Evolutionary conservation across 768 basidiomycete species (phyloP).

Genomic region (Nidularia sp.): DNA sequence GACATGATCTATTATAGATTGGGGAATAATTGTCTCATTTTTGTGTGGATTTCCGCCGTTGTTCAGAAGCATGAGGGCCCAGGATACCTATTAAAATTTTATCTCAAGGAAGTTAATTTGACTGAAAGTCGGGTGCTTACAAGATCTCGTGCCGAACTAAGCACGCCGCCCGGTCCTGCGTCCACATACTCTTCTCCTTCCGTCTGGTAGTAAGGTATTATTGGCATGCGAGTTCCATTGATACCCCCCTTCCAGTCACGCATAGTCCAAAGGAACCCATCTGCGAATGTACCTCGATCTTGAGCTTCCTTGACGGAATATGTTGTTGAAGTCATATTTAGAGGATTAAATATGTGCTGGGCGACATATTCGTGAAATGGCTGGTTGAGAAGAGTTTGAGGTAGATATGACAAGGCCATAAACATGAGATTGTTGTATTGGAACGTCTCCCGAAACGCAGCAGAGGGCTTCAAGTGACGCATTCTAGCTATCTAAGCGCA

Average conservation of each 20-base stretch:
- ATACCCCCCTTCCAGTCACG: slow-evolving; percentile 21
- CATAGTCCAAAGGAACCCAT: slow-evolving; percentile 31
- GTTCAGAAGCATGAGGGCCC: slow-evolving; percentile 36
- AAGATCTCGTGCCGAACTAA: slow-evolving; percentile 36
- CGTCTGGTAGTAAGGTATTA: slow-evolving; percentile 33
- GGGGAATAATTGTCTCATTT: slow-evolving; percentile 30
- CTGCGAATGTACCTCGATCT: slow-evolving; percentile 22
- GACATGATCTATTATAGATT: slow-evolving; percentile 27
- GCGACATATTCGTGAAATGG: slow-evolving; percentile 34
- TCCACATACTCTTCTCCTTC: slow-evolving; percentile 33
- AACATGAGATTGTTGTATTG: slow-evolving; percentile 47
- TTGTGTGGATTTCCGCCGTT: slow-evolving; percentile 32
- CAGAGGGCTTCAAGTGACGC: slow-evolving; percentile 33
- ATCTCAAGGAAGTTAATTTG: too few species aligned
- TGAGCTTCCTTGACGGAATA: slow-evolving; percentile 34
- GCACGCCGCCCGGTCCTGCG: slow-evolving; percentile 38
- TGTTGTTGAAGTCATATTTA: slow-evolving; percentile 34
- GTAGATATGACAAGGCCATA: slow-evolving; percentile 34
- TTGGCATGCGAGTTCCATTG: slow-evolving; percentile 27
- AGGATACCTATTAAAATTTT: slow-evolving; percentile 14
- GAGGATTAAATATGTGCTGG: slow-evolving; percentile 30
- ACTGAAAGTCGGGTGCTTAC: slow-evolving; percentile 11
- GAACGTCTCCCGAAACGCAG: slow-evolving; percentile 34
- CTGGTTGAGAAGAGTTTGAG: slow-evolving; percentile 30
- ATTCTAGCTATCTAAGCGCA: slow-evolving; percentile 26